A percentile compares a stretch with the other conserved stretches of the same genome.
Conservation (phyloP, 306 rosid genomes). For the Rubus parviflorus region DNA sequence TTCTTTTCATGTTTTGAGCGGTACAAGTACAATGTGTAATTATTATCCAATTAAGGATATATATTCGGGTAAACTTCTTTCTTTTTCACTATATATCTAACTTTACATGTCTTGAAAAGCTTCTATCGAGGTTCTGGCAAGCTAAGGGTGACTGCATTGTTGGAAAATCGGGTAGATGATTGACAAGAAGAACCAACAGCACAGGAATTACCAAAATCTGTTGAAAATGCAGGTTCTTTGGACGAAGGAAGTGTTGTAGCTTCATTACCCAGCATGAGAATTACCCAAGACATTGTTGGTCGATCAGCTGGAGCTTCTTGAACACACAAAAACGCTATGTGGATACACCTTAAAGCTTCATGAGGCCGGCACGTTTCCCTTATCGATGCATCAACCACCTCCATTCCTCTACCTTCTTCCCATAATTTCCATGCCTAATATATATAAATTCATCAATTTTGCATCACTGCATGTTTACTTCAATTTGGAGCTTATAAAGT, state of each 20-base stretch:
- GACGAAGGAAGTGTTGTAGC: constrained; percentile 11
- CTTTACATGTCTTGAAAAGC: no score
- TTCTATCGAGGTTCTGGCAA: neutral
- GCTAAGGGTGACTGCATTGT: neutral
- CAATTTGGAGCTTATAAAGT: neutral
- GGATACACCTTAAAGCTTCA: constrained; percentile 14
- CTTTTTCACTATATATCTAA: no score
- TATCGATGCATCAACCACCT: neutral
- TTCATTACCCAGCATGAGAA: constrained; percentile 1
- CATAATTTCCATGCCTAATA: constrained; percentile 15
- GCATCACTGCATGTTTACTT: neutral
- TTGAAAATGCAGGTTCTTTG: constrained; percentile 19
- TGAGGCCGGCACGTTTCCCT: constrained; percentile 4
- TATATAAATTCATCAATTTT: neutral
- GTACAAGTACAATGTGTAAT: no score
- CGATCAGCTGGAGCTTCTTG: constrained; percentile 25
- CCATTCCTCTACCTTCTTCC: constrained; percentile 28
- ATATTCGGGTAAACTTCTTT: no score
- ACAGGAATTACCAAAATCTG: neutral
- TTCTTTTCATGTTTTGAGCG: no score
- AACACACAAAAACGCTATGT: constrained; percentile 23
- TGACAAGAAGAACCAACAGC: no score
- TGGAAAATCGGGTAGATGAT: neutral
- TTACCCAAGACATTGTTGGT: constrained; percentile 20
- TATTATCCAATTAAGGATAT: no score